Percentiles rank a stretch among this genome's conserved stretches.
Conservation (phyloP, 148 eudicot species). For the Spergularia marina region DNA sequence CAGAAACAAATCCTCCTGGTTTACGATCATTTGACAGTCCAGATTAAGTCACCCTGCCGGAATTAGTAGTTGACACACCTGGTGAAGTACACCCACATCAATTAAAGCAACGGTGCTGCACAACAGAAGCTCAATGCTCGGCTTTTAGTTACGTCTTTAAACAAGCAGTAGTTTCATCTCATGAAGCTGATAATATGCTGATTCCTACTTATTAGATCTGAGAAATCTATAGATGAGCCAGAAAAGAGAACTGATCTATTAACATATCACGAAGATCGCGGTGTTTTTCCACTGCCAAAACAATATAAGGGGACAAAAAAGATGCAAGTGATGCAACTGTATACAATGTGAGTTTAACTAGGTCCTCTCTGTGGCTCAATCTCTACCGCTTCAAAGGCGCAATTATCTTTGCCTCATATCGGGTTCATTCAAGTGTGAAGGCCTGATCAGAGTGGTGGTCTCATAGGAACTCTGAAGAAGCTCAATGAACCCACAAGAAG, state of each 20-base stretch:
- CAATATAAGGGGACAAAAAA: not conserved
- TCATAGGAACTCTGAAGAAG: not conserved
- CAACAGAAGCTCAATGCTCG: too few relatives aligned
- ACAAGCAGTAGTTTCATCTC: too few relatives aligned
- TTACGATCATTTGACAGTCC: too few relatives aligned
- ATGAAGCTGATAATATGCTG: too few relatives aligned
- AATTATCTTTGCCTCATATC: too few relatives aligned
- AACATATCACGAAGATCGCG: not conserved
- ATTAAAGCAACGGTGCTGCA: too few relatives aligned
- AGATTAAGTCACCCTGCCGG: too few relatives aligned
- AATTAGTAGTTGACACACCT: too few relatives aligned
- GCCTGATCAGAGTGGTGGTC: not conserved
- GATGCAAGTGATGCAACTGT: not conserved
- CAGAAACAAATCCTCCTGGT: too few relatives aligned
- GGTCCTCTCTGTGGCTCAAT: not conserved
- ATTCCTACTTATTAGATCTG: too few relatives aligned
- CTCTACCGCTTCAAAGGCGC: not conserved
- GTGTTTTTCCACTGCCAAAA: not conserved
- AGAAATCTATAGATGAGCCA: not conserved
- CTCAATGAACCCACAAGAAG: not conserved
- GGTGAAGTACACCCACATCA: too few relatives aligned
- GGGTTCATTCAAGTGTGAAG: not conserved
- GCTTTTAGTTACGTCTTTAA: too few relatives aligned
- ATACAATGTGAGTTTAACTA: not conserved
- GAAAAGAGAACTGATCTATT: not conserved